A percentile compares a stretch with the other conserved stretches of the same genome.
phyloP scores from a whole-genome alignment of 441 rosid species.

The Erodium moschatum region DNA sequence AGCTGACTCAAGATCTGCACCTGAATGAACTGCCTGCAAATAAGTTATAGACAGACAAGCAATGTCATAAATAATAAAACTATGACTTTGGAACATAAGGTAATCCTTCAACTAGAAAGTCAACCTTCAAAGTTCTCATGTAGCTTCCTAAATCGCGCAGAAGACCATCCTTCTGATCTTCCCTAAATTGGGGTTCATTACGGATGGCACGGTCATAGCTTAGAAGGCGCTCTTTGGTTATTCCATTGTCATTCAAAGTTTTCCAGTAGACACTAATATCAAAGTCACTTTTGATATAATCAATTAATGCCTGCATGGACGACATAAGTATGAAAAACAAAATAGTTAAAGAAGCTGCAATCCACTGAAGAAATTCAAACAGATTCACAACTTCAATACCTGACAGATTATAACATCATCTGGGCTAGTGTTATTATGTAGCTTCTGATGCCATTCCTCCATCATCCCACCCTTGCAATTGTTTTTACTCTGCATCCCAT shows the following conservation, averaged over 20 bases:
- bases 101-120: conserved; percentile 19
- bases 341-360: conserved; percentile 16
- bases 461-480: conserved; percentile 95
- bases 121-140: conserved; percentile 91
- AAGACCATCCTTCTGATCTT: conserved; percentile 78
- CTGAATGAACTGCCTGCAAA: conserved; percentile 94
- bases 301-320: conserved; percentile 73
- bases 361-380: conserved; percentile 14
- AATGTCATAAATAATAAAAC: neutral
- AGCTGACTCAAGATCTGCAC: conserved; percentile 98
- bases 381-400: conserved; percentile 38
- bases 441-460: conserved; percentile 99
- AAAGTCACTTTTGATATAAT: conserved; percentile 60
- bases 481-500: conserved; percentile 64
- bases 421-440: conserved; percentile 97
- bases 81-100: conserved; percentile 2
- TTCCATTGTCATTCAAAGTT: conserved; percentile 87
- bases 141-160: conserved; percentile 84
- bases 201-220: conserved; percentile 95
- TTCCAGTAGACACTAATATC: conserved; percentile 88
- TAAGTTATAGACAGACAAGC: conserved; percentile 19
- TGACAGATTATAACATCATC: conserved; percentile 95
- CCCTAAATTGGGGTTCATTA: conserved; percentile 68
- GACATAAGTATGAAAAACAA: conserved; percentile 15
- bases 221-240: conserved; percentile 79